Percentiles rank a stretch among this genome's conserved stretches.
These are phyloP conservation scores for Stemphylium lycopersici DNA, from an alignment of 2,329 filamentous ascomycete species.

Conservation along the genomic window DNA sequence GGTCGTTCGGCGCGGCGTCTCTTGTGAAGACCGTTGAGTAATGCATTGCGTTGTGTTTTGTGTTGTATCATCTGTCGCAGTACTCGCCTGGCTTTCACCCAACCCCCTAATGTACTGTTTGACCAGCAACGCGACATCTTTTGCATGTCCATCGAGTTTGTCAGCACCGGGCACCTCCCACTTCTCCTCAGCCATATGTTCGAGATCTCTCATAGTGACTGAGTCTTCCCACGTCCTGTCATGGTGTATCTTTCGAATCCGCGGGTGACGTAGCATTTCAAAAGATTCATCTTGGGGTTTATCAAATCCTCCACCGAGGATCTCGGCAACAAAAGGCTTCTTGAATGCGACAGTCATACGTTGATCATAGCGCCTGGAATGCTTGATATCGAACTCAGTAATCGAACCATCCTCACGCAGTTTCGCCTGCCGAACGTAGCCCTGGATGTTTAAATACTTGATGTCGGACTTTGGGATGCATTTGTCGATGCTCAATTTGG, in stretches of 20 bases:
- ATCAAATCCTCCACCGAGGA: conserved; percentile 81
- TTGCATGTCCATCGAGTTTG: conserved; percentile 37
- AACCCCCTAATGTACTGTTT: conserved; percentile 28
- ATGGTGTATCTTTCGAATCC: conserved; percentile 75
- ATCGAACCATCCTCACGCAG: conserved; percentile 25
- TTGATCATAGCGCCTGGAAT: conserved; percentile 22
- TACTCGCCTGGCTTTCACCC: conserved; percentile 19
- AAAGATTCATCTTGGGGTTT: conserved; percentile 71
- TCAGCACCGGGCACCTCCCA: conserved; percentile 36
- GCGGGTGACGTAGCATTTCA: conserved; percentile 77
- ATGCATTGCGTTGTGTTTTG: conserved; percentile 26
- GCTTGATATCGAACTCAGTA: conserved; percentile 31
- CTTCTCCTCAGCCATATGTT: conserved; percentile 67
- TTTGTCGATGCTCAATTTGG: conserved; percentile 54
- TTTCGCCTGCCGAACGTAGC: conserved; percentile 46
- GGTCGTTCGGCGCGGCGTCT: conserved; percentile 6
- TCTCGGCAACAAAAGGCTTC: conserved; percentile 76
- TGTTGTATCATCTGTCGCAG: conserved; percentile 29
- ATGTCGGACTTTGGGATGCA: conserved; percentile 56
- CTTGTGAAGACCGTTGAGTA: conserved; percentile 21
- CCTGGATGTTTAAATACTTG: conserved; percentile 51
- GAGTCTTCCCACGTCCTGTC: conserved; percentile 75
- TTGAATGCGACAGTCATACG: conserved; percentile 64
- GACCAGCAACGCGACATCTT: conserved; percentile 36
- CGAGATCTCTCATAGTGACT: conserved; percentile 72